A percentile compares a stretch with the other conserved stretches of the same genome.
Evolutionary conservation across 305 asterid species (phyloP).

Genomic region (Fraxinus latifolia): DNA sequence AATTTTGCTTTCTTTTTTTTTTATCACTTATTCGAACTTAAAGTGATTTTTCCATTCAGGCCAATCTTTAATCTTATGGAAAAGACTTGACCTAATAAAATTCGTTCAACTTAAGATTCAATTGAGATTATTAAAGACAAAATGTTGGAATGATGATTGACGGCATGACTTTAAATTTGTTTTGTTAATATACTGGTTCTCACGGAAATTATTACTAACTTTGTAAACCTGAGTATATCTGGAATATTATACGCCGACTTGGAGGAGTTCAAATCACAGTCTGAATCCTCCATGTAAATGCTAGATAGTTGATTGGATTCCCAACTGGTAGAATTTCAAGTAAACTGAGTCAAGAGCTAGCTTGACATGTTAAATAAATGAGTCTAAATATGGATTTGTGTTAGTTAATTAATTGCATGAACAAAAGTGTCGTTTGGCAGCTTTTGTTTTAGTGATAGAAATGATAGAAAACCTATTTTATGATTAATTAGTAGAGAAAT

Average conservation of each 20-base stretch:
- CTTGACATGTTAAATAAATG: not conserved
- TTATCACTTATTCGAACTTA: not conserved
- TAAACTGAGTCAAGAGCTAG: not conserved
- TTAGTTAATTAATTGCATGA: conserved; percentile 1
- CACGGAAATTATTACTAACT: not conserved
- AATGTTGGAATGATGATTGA: not conserved
- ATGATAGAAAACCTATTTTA: not conserved
- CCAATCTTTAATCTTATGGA: not conserved
- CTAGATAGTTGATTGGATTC: not conserved
- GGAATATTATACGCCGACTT: not conserved
- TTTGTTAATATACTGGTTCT: not conserved
- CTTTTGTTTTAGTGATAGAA: not conserved
- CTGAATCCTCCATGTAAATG: not conserved
- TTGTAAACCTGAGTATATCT: not conserved
- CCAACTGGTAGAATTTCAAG: not conserved
- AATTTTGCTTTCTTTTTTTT: not conserved
- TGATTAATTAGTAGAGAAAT: not conserved
- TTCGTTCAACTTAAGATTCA: not conserved
- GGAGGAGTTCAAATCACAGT: not conserved
- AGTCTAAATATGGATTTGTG: not conserved
- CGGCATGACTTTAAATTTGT: not conserved
- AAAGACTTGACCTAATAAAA: not conserved
- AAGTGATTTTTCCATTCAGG: not conserved
- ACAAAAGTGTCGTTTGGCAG: not conserved
- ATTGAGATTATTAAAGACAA: not conserved